These are phyloP conservation scores for Dimocarpus longan DNA, from an alignment of 345 rosid genomes.

Conservation along the genomic window DNA sequence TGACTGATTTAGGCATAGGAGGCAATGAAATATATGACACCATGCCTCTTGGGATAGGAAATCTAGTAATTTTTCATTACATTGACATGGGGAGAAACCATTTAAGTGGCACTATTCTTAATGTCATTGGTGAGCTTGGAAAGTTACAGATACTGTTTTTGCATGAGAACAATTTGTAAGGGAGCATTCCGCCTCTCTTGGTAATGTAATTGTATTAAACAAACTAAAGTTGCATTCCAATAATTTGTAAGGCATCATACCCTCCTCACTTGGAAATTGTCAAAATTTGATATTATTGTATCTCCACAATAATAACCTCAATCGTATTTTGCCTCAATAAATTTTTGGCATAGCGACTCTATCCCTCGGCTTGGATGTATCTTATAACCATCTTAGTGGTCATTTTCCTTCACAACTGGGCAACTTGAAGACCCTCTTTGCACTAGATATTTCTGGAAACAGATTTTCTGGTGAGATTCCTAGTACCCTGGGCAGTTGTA, in stretches of 20 bases:
- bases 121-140: constrained; percentile 16
- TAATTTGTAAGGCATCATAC: constrained; percentile 18
- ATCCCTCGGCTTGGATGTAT: not conserved
- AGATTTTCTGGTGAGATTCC: not conserved
- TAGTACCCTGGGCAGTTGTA: not conserved
- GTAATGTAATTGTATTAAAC: not conserved
- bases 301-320: constrained; percentile 14
- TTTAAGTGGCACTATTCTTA: constrained; percentile 10
- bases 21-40: not conserved
- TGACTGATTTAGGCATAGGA: rapidly evolving
- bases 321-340: constrained; percentile 15
- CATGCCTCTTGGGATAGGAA: constrained; percentile 18
- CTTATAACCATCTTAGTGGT: constrained; percentile 12
- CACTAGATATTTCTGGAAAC: not conserved
- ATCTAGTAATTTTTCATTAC: constrained; percentile 7
- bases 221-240: not conserved
- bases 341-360: not conserved
- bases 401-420: constrained; percentile 12
- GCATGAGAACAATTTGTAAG: not conserved
- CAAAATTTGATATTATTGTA: not conserved
- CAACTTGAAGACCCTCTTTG: not conserved
- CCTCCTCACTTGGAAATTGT: constrained; percentile 11
- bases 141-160: not conserved
- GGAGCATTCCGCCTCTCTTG: constrained; percentile 13
- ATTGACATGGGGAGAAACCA: not conserved